Base-by-base conservation (phyloP, 148 eudicot species). In the Mesembryanthemum crystallinum region DNA sequence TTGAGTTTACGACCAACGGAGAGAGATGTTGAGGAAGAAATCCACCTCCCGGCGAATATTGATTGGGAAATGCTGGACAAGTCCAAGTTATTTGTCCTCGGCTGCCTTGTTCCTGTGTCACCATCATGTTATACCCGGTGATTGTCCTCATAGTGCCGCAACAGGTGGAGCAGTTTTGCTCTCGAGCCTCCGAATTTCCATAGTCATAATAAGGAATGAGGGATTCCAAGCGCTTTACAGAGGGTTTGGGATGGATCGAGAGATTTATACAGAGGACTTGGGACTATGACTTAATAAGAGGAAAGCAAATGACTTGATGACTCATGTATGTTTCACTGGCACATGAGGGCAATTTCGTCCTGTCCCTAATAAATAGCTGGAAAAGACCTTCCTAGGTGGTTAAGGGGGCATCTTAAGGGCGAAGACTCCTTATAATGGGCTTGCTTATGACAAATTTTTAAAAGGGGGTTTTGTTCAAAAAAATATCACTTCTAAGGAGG, bases 41-140 rank as follows among this genome's bases (percentile, higher is more conserved):
- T 91, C 18, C 90, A 89, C 33, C 39, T 94, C 10, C 98, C 98
- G 5, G 89, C 92, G 8, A 94, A 91, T 33, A 84, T 94, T 21
- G 86, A 94, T 60, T 94, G 98, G 98, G 77, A 94, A 83, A 94
- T 89, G 92, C 78, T 94, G 13, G 97, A 94, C 43, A 94, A 94
- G 33, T 89, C 97, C 5, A 89, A 87, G 80, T 94, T 94, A 70
- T 94, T 94, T 75, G 33, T 94, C 54, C 84, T 94, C 2, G 98
- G 97, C 98, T 0, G 98, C 92, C 11, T 72, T 94, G 9, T 94
- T 94, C 97, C 0, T 97, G 94, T 13, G 98, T 94, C 2, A 91
- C 97, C 0, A 86, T 88, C 13, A 49, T 89, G 0, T 51, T 94
- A 12, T 94, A 94, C 83, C 98, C 98, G 1, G 82, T 81, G 1